Evolutionary conservation across 305 asterid species (phyloP).

Genomic region (Caryopteris hybrid): DNA sequence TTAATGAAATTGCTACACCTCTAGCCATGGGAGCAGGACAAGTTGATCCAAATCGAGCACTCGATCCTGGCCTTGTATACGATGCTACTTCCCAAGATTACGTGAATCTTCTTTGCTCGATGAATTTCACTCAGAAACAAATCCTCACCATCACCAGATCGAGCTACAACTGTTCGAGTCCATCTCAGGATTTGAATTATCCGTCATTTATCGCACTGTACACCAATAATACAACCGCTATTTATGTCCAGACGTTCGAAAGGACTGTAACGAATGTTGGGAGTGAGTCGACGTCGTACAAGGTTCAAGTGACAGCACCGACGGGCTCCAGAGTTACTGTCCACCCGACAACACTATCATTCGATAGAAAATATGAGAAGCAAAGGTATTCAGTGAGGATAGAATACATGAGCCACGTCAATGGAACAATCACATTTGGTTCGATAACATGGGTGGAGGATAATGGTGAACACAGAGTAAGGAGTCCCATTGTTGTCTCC

Average conservation of each 20-base stretch:
- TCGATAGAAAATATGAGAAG: constrained; percentile 16
- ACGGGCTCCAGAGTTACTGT: constrained; percentile 2
- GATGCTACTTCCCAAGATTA: too few species aligned
- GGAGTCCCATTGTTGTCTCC: constrained; percentile 30
- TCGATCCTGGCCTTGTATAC: too few species aligned
- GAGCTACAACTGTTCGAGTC: too few species aligned
- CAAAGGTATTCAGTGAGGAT: constrained; percentile 17
- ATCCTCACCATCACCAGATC: too few species aligned
- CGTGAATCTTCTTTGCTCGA: too few species aligned
- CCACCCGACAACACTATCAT: background rate
- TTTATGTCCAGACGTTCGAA: background rate
- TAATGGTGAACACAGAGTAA: constrained; percentile 15
- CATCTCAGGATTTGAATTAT: too few species aligned
- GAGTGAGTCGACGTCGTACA: constrained; percentile 6
- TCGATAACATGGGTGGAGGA: constrained; percentile 21
- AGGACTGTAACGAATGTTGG: constrained; percentile 26
- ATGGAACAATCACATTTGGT: constrained; percentile 16
- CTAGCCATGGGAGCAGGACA: too few species aligned
- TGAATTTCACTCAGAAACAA: too few species aligned
- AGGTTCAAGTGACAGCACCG: constrained; percentile 13
- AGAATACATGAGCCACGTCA: background rate
- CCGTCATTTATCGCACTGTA: too few species aligned
- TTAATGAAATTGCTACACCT: too few species aligned
- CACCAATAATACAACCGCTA: background rate
- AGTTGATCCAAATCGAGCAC: too few species aligned